Evolutionary conservation across 1,139 yeast genomes (phyloP).

Genomic region (Kurtzmaniella quercitrusa): DNA sequence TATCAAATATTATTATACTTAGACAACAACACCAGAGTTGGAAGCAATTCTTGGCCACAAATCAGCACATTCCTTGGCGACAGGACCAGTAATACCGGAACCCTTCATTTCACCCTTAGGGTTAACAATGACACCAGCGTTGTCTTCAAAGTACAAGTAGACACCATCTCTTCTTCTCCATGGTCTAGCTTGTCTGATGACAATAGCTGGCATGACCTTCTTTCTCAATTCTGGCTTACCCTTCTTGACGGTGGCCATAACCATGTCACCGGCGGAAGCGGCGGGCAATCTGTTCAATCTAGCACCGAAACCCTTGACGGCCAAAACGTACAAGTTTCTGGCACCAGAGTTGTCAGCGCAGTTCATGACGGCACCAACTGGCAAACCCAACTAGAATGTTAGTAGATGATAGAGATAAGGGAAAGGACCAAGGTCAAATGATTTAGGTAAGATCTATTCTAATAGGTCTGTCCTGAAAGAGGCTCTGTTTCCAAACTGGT

Average conservation of each 20-base stretch:
- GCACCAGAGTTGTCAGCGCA: slow-evolving; percentile 99
- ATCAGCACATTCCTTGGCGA: slow-evolving; percentile 99
- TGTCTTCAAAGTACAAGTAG: slow-evolving; percentile 99
- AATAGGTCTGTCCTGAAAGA: too few species aligned
- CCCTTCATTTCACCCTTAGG: slow-evolving; percentile 99
- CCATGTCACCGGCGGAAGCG: slow-evolving; percentile 99
- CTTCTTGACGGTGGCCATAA: slow-evolving; percentile 99
- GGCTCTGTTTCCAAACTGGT: too few species aligned
- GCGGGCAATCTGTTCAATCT: slow-evolving; percentile 99
- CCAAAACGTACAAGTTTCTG: slow-evolving; percentile 96
- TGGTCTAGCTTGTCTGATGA: slow-evolving; percentile 98
- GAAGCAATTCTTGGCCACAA: slow-evolving; percentile 99
- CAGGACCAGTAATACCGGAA: slow-evolving; percentile 99
- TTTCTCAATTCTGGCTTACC: slow-evolving; percentile 99
- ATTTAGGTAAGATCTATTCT: too few species aligned
- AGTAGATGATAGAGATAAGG: slow-evolving; percentile 15
- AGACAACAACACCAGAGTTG: slow-evolving; percentile 99
- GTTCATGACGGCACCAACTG: slow-evolving; percentile 99
- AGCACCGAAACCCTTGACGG: slow-evolving; percentile 99
- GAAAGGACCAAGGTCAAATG: background rate
- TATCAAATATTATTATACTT: slow-evolving; percentile 19
- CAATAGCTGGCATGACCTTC: slow-evolving; percentile 99
- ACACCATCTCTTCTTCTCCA: slow-evolving; percentile 99
- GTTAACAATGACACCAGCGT: slow-evolving; percentile 99
- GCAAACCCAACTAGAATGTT: slow-evolving; percentile 84